Conservation (phyloP, 805 yeast genomes). For the Soucietia sequanensis region DNA sequence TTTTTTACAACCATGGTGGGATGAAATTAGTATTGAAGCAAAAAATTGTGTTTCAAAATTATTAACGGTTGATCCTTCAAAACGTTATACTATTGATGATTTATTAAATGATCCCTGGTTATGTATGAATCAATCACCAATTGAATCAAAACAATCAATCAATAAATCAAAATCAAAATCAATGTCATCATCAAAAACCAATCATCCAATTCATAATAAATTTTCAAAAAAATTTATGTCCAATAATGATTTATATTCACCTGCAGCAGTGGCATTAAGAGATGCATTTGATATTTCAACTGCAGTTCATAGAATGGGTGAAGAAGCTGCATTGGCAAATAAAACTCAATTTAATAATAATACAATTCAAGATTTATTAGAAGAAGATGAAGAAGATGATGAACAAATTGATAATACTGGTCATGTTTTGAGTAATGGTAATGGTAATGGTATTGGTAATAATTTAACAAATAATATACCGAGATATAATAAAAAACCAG, state of each 20-base stretch:
- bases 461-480: conserved; percentile 10
- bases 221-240: conserved; percentile 24
- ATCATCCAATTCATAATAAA: conserved; percentile 26
- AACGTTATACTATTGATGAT: conserved; percentile 69
- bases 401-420: conserved; percentile 12
- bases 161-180: not conserved
- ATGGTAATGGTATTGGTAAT: too few species aligned
- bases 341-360: conserved; percentile 10
- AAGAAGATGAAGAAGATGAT: conserved; percentile 39
- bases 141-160: not conserved
- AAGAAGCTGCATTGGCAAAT: conserved; percentile 48
- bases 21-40: conserved; percentile 68
- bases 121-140: conserved; percentile 8
- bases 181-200: not conserved
- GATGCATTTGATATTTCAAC: conserved; percentile 86
- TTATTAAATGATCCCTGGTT: conserved; percentile 80
- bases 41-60: conserved; percentile 66
- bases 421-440: conserved; percentile 9
- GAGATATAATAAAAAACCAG: conserved; percentile 7
- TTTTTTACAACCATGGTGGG: conserved; percentile 87
- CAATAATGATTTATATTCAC: conserved; percentile 48
- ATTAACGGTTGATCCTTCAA: conserved; percentile 67
- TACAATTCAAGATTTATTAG: conserved; percentile 26
- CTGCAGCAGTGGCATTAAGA: conserved; percentile 76
- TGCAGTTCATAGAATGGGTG: conserved; percentile 80